phyloP scores from a whole-genome alignment of 352 stramenopile genomes.

The Globisporangium yorkense region DNA sequence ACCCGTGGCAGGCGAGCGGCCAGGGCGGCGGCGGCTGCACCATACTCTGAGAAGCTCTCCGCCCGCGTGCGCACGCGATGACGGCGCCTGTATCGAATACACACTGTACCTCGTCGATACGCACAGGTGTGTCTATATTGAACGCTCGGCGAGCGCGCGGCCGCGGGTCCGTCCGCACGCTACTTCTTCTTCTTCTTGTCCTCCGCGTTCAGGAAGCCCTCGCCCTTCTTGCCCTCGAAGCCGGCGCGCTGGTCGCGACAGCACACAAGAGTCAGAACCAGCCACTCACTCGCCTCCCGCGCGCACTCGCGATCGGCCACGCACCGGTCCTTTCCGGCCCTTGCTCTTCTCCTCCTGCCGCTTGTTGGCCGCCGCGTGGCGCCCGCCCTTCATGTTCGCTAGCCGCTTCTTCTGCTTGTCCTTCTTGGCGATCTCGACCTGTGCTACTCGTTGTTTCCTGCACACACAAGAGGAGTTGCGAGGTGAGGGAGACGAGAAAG shows the following conservation, averaged over 20 bases:
- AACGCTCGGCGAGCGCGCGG: conserved; percentile 8
- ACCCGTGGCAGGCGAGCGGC: conserved; percentile 64
- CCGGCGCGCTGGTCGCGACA: conserved; percentile 40
- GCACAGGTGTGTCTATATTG: conserved; percentile 8
- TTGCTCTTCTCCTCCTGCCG: conserved; percentile 29
- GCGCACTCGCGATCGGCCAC: not conserved
- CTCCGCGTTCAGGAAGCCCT: conserved; percentile 57
- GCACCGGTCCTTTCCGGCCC: conserved; percentile 38
- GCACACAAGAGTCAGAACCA: not conserved
- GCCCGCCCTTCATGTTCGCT: conserved; percentile 22
- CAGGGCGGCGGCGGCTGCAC: conserved; percentile 57
- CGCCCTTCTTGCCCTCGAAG: conserved; percentile 81
- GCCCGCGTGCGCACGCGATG: not conserved
- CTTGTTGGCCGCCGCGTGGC: conserved; percentile 9
- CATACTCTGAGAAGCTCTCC: conserved; percentile 32
- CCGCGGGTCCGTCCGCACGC: conserved; percentile 10
- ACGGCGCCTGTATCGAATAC: conserved; percentile 4
- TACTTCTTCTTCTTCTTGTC: conserved; percentile 54
- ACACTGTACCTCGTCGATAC: not conserved
- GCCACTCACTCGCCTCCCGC: too few species aligned
- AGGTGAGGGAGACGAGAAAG: not conserved
- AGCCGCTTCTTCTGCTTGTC: conserved; percentile 58
- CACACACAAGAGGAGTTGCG: not conserved
- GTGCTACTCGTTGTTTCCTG: conserved; percentile 54
- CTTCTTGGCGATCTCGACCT: conserved; percentile 61